Evolutionary conservation across 116 monocot species (phyloP).

Genomic region (Cymodocea nodosa): DNA sequence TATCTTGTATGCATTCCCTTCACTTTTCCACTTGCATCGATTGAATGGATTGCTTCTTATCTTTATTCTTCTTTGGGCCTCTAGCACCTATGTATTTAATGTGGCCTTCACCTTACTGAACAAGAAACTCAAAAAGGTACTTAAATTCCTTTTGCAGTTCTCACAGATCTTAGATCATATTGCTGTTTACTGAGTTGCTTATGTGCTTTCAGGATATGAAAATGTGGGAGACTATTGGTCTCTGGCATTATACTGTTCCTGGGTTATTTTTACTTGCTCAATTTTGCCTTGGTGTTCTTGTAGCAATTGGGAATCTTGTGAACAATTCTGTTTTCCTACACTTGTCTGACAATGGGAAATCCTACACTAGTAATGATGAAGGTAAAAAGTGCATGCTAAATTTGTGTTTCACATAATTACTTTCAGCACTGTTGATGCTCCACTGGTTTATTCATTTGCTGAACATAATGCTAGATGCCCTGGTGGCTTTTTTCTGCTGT

Average conservation of each 20-base stretch:
- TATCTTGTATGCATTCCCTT: constrained; percentile 81
- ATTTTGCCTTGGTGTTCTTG: constrained; percentile 81
- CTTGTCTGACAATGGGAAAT: constrained; percentile 35
- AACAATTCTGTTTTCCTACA: constrained; percentile 84
- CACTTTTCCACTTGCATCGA: constrained; percentile 76
- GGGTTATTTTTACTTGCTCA: constrained; percentile 91
- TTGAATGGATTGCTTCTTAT: constrained; percentile 90
- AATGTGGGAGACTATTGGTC: constrained; percentile 96
- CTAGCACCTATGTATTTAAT: constrained; percentile 89
- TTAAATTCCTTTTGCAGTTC: neutral
- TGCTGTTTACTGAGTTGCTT: neutral
- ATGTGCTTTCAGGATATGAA: constrained; percentile 74
- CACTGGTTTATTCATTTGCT: neutral
- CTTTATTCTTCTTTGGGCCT: constrained; percentile 95
- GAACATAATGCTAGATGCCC: too few relatives aligned
- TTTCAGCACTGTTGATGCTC: neutral
- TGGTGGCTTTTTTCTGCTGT: neutral
- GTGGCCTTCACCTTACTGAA: constrained; percentile 87
- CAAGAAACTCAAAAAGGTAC: constrained; percentile 78
- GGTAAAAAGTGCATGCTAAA: constrained; percentile 22
- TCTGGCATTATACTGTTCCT: constrained; percentile 96
- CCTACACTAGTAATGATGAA: constrained; percentile 37
- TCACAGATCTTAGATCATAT: neutral
- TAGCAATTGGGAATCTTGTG: constrained; percentile 89
- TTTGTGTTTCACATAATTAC: neutral